phyloP scores from a whole-genome alignment of 176 grass and related monocot species.

The Dendrocalamus sinicus region DNA sequence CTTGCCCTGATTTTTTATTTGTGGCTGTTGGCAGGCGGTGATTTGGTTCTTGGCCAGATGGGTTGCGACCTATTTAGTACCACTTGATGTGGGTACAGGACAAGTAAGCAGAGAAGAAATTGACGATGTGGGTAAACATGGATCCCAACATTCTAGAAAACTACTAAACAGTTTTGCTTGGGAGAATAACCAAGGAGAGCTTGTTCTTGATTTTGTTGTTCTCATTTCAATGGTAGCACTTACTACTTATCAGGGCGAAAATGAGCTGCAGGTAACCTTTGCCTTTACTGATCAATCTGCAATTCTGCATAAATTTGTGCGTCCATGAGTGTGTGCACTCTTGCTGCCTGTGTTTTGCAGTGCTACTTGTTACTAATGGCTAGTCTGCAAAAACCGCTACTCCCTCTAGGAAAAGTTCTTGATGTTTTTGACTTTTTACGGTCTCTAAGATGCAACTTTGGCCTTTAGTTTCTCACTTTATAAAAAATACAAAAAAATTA shows the following conservation, averaged over 20 bases:
- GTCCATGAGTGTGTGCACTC: not conserved
- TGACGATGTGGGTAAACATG: conserved; percentile 49
- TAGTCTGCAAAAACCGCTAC: not conserved
- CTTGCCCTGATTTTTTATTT: conserved; percentile 49
- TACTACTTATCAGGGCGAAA: conserved; percentile 89
- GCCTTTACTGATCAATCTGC: conserved; percentile 18
- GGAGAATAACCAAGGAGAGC: conserved; percentile 87
- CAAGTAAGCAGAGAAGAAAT: conserved; percentile 58
- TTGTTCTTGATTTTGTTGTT: conserved; percentile 89
- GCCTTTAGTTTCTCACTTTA: not conserved
- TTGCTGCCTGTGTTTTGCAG: conserved; percentile 30
- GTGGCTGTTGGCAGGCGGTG: conserved; percentile 69
- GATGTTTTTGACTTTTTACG: conserved; percentile 21
- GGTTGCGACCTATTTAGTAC: conserved; percentile 94
- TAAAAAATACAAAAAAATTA: conserved; percentile 1
- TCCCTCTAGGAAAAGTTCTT: conserved; percentile 1
- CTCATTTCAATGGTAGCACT: conserved; percentile 75
- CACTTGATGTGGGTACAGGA: conserved; percentile 68
- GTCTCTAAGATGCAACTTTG: conserved; percentile 24
- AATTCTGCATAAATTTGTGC: conserved; percentile 29
- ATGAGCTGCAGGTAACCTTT: conserved; percentile 78
- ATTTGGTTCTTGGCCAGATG: conserved; percentile 97
- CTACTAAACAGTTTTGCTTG: conserved; percentile 86
- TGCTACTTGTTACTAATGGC: conserved; percentile 6
- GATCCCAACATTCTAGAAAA: conserved; percentile 70